A percentile compares a stretch with the other conserved stretches of the same genome.
Conservation (phyloP, 1,284 basidiomycete genomes). For the Naganishia sp. region DNA sequence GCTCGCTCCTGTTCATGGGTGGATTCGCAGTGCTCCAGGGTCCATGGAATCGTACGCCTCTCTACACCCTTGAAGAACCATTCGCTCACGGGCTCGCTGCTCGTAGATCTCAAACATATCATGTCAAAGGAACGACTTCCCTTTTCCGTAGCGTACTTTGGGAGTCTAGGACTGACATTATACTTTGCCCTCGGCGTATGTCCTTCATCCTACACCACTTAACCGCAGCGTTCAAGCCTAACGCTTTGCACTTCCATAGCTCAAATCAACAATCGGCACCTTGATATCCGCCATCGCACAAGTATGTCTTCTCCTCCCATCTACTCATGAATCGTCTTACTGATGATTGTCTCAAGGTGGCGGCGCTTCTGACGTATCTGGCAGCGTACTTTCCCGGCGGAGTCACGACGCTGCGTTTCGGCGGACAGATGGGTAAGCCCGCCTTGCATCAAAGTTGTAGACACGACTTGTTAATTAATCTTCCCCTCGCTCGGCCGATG, state of each 20-base stretch:
- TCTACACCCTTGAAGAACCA: background rate
- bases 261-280: constrained; percentile 78
- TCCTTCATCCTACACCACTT: background rate
- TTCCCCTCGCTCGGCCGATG: background rate
- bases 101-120: constrained; percentile 77
- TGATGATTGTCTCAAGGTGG: constrained; percentile 58
- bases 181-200: constrained; percentile 84
- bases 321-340: background rate
- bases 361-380: constrained; percentile 80
- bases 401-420: constrained; percentile 70
- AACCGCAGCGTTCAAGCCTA: background rate
- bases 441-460: background rate
- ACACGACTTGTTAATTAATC: background rate
- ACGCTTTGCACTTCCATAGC: constrained; percentile 55
- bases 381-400: constrained; percentile 89
- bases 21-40: constrained; percentile 61
- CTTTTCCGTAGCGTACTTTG: constrained; percentile 81
- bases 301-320: constrained; percentile 49
- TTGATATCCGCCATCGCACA: constrained; percentile 76
- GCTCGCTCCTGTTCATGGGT: constrained; percentile 43
- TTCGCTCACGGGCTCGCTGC: background rate
- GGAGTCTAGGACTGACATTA: constrained; percentile 75
- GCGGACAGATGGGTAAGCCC: constrained; percentile 65
- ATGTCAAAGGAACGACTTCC: constrained; percentile 80
- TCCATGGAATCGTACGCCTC: constrained; percentile 50